These are phyloP conservation scores for Calonectria ilicicola DNA, from an alignment of 2,329 filamentous ascomycete genomes.

Conservation along the genomic window DNA sequence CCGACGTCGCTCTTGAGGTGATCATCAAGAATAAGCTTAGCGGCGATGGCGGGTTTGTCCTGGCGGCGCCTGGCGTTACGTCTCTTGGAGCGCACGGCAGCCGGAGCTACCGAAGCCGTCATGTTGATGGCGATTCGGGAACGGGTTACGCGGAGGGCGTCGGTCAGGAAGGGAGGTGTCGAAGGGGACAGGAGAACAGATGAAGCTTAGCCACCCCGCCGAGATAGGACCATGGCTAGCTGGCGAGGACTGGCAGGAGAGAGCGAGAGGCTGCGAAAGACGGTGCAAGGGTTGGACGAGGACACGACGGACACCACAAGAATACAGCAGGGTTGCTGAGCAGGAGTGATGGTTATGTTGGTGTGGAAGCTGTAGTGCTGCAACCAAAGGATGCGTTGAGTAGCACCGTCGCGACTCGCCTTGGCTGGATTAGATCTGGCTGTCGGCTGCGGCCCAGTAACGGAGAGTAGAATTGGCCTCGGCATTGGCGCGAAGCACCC, in stretches of 20 bases:
- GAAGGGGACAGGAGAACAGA: slow-evolving; percentile 19
- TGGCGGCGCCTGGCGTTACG: slow-evolving; percentile 66
- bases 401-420: slow-evolving; percentile 18
- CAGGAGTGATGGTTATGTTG: neutral
- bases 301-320: neutral
- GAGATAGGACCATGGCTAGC: slow-evolving; percentile 20
- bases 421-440: neutral
- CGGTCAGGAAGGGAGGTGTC: slow-evolving; percentile 23
- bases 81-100: slow-evolving; percentile 48
- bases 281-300: neutral
- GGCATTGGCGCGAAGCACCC: slow-evolving; percentile 23
- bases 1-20: slow-evolving; percentile 88
- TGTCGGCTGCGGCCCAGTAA: slow-evolving; percentile 27
- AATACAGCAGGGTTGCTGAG: neutral
- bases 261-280: neutral
- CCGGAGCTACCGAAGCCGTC: slow-evolving; percentile 45
- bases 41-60: slow-evolving; percentile 82
- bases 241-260: neutral
- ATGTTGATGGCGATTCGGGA: slow-evolving; percentile 34
- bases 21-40: slow-evolving; percentile 86
- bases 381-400: slow-evolving; percentile 9
- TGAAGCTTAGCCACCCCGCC: slow-evolving; percentile 29
- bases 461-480: slow-evolving; percentile 26
- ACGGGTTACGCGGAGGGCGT: neutral
- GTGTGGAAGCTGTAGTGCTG: neutral